These are phyloP conservation scores for Leccinum olivaceopallidum DNA, from an alignment of 768 basidiomycete genomes.

Conservation along the genomic window DNA sequence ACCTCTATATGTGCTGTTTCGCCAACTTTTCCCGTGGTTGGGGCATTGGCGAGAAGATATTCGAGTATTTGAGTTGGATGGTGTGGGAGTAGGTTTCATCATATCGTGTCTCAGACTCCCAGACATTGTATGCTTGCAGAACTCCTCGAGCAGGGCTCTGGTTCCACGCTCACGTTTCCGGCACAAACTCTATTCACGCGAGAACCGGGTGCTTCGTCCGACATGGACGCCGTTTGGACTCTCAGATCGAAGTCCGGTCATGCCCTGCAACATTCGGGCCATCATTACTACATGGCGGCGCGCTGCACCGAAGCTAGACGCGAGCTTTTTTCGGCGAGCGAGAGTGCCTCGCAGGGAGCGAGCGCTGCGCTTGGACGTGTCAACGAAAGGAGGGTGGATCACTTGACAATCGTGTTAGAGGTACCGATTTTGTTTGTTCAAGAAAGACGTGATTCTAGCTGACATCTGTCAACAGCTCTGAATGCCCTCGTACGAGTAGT, in stretches of 20 bases:
- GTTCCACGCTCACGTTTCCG: too few species aligned
- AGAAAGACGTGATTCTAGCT: too few species aligned
- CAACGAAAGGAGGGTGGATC: constrained; percentile 93
- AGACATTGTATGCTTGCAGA: too few species aligned
- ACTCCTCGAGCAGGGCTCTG: too few species aligned
- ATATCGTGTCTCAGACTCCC: too few species aligned
- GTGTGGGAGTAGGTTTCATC: too few species aligned
- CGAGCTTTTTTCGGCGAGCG: constrained; percentile 34
- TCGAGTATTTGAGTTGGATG: too few species aligned
- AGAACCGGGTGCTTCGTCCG: constrained; percentile 27
- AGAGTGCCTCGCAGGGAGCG: constrained; percentile 39
- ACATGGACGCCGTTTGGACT: constrained; percentile 49
- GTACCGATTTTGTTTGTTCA: constrained; percentile 35
- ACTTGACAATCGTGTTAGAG: constrained; percentile 75
- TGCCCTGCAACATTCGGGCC: constrained; percentile 44
- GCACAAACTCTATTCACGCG: too few species aligned
- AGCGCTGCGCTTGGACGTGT: constrained; percentile 65
- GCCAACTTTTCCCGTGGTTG: too few species aligned
- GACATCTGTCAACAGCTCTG: constrained; percentile 60
- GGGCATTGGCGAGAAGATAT: too few species aligned
- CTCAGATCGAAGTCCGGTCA: too few species aligned
- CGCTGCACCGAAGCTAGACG: constrained; percentile 78
- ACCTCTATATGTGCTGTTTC: too few species aligned
- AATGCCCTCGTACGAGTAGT: constrained; percentile 88
- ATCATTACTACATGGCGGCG: constrained; percentile 88